Conservation (phyloP, 176 grass and related monocot species). For the Otatea glauca region DNA sequence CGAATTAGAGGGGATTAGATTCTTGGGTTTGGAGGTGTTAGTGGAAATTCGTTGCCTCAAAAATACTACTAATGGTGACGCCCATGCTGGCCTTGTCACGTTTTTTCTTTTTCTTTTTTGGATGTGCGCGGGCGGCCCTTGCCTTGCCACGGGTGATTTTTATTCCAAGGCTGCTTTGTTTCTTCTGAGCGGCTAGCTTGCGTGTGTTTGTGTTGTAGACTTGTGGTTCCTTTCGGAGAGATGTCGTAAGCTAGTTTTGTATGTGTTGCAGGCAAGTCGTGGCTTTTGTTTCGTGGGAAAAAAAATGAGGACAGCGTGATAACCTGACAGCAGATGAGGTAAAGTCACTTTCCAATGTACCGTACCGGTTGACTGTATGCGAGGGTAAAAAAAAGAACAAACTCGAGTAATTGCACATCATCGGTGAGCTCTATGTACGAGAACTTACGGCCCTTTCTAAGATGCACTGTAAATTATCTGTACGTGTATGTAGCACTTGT, state of each 20-base stretch:
- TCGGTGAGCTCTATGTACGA: background rate
- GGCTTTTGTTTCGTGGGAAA: background rate
- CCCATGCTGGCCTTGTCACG: background rate
- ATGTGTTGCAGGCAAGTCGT: background rate
- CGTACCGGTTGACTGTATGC: background rate
- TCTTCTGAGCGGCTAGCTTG: background rate
- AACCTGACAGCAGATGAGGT: background rate
- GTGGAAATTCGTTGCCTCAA: background rate
- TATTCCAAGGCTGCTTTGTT: background rate
- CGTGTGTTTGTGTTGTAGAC: background rate
- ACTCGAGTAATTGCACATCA: background rate
- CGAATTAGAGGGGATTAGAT: slow-evolving; percentile 22
- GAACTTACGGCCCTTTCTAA: background rate
- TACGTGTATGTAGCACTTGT: background rate
- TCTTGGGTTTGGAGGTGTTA: slow-evolving; percentile 16
- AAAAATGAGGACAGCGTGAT: background rate
- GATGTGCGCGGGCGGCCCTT: background rate
- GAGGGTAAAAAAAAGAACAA: background rate
- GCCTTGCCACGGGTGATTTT: background rate
- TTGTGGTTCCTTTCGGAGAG: background rate
- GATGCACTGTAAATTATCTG: background rate
- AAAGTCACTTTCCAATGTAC: too few relatives aligned
- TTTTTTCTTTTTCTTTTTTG: too few relatives aligned
- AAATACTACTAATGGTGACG: slow-evolving; percentile 10
- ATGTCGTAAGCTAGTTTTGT: slow-evolving; percentile 12